Evolutionary conservation across 1,139 yeast species (phyloP).

Genomic region (Suhomyces guaymorum): DNA sequence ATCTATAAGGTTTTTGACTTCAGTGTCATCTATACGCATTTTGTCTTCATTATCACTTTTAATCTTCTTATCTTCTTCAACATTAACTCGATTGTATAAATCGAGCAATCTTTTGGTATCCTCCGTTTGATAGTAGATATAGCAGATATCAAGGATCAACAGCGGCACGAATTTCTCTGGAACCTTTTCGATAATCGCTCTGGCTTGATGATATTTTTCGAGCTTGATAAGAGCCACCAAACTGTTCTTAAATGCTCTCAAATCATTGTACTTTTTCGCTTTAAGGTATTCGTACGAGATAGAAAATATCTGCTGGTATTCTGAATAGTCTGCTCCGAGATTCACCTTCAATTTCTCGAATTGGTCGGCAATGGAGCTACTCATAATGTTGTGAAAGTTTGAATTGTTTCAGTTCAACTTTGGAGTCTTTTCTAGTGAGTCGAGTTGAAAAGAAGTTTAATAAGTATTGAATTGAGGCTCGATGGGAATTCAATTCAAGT

Average conservation of each 20-base stretch:
- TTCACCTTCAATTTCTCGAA: slow-evolving; percentile 43
- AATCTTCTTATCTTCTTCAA: no score
- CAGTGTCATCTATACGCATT: no score
- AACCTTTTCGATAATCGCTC: slow-evolving; percentile 45
- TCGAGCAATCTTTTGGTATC: slow-evolving; percentile 42
- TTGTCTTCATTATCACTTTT: no score
- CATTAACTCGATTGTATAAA: slow-evolving; percentile 33
- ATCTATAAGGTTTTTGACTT: no score
- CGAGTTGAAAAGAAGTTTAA: no score
- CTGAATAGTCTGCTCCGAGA: slow-evolving; percentile 26
- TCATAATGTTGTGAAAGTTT: no score
- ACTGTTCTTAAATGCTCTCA: slow-evolving; percentile 57
- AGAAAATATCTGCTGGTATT: slow-evolving; percentile 42
- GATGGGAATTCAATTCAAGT: no score
- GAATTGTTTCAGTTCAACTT: no score
- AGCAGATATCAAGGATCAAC: slow-evolving; percentile 60
- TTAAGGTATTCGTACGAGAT: slow-evolving; percentile 47
- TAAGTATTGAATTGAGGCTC: no score
- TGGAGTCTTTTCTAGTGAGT: no score
- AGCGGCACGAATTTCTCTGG: slow-evolving; percentile 32
- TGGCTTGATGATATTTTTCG: slow-evolving; percentile 65
- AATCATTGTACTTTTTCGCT: slow-evolving; percentile 46
- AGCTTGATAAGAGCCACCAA: slow-evolving; percentile 70
- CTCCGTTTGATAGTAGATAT: slow-evolving; percentile 69
- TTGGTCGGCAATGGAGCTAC: slow-evolving; percentile 45